phyloP scores from a whole-genome alignment of 805 yeast genomes.

The Yamadazyma tumulicola region DNA sequence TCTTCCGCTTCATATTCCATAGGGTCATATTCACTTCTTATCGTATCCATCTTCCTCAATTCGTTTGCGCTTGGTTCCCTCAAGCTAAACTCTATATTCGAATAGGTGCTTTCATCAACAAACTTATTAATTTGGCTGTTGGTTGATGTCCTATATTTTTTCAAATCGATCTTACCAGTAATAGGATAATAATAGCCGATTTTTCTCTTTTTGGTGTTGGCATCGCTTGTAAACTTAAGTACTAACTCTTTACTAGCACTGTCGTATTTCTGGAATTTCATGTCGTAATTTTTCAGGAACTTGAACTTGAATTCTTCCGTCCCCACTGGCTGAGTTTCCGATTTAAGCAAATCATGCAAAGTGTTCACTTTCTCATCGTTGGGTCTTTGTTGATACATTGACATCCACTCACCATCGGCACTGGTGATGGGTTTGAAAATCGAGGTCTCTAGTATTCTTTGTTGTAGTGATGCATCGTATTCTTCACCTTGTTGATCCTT shows the following conservation, averaged over 20 bases:
- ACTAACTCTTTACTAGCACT: slow-evolving; percentile 62
- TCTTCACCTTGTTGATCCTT: slow-evolving; percentile 24
- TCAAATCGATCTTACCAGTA: slow-evolving; percentile 71
- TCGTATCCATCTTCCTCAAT: slow-evolving; percentile 60
- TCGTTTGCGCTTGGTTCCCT: slow-evolving; percentile 76
- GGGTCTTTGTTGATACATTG: slow-evolving; percentile 41
- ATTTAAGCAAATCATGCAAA: slow-evolving; percentile 28
- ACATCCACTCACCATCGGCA: slow-evolving; percentile 75
- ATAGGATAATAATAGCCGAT: slow-evolving; percentile 77
- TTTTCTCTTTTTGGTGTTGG: slow-evolving; percentile 39
- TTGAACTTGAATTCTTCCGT: slow-evolving; percentile 45
- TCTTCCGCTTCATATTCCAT: slow-evolving; percentile 71
- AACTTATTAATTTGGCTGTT: slow-evolving; percentile 50
- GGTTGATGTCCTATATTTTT: slow-evolving; percentile 75
- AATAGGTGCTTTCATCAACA: slow-evolving; percentile 55
- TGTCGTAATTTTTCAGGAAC: slow-evolving; percentile 77
- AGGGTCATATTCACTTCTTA: slow-evolving; percentile 71
- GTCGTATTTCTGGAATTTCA: slow-evolving; percentile 49
- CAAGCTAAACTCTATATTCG: slow-evolving; percentile 56
- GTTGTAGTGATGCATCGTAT: slow-evolving; percentile 30
- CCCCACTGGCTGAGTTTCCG: slow-evolving; percentile 47
- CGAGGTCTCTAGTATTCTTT: slow-evolving; percentile 48
- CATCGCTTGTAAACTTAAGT: slow-evolving; percentile 49
- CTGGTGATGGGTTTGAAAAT: slow-evolving; percentile 71
- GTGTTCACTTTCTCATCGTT: slow-evolving; percentile 21